Conservation (phyloP, 2,329 filamentous ascomycete genomes). For the Rhytidhysteron rufulum region DNA sequence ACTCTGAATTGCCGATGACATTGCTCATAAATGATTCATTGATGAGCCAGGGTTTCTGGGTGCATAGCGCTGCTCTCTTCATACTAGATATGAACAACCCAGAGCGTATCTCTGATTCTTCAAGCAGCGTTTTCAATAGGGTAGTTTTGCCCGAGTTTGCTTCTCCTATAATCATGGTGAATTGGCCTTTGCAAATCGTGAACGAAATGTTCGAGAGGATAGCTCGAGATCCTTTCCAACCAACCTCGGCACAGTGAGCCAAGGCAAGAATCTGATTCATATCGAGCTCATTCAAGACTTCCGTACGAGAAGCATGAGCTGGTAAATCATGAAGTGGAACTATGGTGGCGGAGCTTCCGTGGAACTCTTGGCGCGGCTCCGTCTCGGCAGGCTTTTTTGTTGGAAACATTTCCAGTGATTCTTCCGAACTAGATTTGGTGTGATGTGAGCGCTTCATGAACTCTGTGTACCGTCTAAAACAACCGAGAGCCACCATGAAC, state of each 20-base stretch:
- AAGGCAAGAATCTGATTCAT: conserved; percentile 4
- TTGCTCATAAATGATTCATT: not conserved
- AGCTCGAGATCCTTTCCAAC: conserved; percentile 19
- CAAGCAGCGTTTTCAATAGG: conserved; percentile 29
- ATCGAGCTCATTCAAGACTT: conserved; percentile 1
- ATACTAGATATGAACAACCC: conserved; percentile 15
- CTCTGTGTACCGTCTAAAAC: too few species aligned
- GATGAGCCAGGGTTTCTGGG: conserved; percentile 12
- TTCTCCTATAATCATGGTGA: conserved; percentile 26
- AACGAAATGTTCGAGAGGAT: conserved; percentile 13
- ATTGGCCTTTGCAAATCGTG: conserved; percentile 8
- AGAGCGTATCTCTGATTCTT: conserved; percentile 25
- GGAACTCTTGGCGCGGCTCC: not conserved
- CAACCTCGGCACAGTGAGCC: conserved; percentile 18
- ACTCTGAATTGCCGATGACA: not conserved
- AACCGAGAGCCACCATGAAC: too few species aligned
- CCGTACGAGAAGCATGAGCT: not conserved
- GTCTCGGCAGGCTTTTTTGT: not conserved
- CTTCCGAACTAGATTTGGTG: too few species aligned
- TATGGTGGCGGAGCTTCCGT: conserved; percentile 1
- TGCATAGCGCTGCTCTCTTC: conserved; percentile 10
- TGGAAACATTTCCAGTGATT: conserved; percentile 4
- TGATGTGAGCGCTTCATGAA: too few species aligned
- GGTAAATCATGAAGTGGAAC: conserved; percentile 1
- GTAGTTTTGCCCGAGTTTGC: conserved; percentile 33